Evolutionary conservation across 139 green algal genomes (phyloP), one percentile per base, ranked within the genome.

Genomic region (Ostreobium quekettii): DNA sequence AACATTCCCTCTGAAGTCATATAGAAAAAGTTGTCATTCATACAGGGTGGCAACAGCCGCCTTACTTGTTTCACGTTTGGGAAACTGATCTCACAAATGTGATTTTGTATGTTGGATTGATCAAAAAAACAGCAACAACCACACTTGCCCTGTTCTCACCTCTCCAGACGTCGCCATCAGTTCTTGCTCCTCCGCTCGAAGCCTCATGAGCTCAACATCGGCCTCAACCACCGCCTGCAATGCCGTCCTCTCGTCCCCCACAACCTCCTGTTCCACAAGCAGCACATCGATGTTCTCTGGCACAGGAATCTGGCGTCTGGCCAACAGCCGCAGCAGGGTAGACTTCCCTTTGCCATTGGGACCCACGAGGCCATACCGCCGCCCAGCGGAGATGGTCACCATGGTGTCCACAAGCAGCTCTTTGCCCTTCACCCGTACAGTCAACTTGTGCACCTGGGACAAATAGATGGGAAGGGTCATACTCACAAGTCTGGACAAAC

Each of bases 251-350:
- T 91, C 83, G 36, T 86, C 87, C 1, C 86, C 92, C 48, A 95
- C 84, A 30, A 97, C 85, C 78, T 96, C 91, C 84, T 98, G 95
- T 85, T 99, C 95, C 77, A 99, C 95, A 65, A 99, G 86, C 70
- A 99, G 81, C 64, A 98, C 91, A 61, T 99, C 95, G 61, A 99
- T 92, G 64, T 79, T 85, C 26, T 95, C 85, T 2, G 95, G 95
- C 72, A 99, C 93, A 0, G 95, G 95, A 31, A 99, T 85, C 76
- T 93, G 87, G 1, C 89, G 77, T 72, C 81, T 80, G 19, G 94
- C 92, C 70, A 99, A 79, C 61, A 99, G 83, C 56, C 91, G 90
- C 72, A 99, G 81, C 70, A 99, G 74, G 59, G 95, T 99, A 46
- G 95, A 96, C 80, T 99, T 99, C 73, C 93, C 93, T 71, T 88